Percentiles rank a stretch among this genome's conserved stretches.
phyloP scores from a whole-genome alignment of 1,284 basidiomycete species.

The Cryptococcus sp. region DNA sequence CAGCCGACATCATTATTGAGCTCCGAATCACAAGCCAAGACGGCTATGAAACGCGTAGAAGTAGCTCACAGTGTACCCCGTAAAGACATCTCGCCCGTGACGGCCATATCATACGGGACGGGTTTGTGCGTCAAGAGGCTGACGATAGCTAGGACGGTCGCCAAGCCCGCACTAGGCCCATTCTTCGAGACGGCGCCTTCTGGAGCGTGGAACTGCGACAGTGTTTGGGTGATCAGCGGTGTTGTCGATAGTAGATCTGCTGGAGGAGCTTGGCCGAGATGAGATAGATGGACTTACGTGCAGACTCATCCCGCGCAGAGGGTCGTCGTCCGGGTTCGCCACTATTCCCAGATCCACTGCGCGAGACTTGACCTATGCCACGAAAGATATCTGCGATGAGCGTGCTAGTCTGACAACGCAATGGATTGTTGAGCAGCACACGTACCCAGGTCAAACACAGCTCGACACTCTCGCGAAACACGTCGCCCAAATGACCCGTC shows the following conservation, averaged over 20 bases:
- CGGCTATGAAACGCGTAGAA: too few species aligned
- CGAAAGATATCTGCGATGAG: neutral
- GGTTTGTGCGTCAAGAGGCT: slow-evolving; percentile 78
- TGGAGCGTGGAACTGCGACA: slow-evolving; percentile 79
- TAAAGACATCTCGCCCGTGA: slow-evolving; percentile 92
- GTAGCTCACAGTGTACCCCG: slow-evolving; percentile 70
- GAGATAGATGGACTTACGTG: slow-evolving; percentile 59
- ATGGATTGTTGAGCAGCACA: neutral
- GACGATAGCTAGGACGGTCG: slow-evolving; percentile 84
- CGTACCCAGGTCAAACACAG: slow-evolving; percentile 64
- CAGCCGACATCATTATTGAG: slow-evolving; percentile 57
- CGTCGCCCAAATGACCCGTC: slow-evolving; percentile 93
- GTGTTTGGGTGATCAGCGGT: neutral
- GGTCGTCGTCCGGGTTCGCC: slow-evolving; percentile 29
- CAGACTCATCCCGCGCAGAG: slow-evolving; percentile 61
- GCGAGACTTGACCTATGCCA: slow-evolving; percentile 67
- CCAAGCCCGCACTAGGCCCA: slow-evolving; percentile 91
- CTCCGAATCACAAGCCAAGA: neutral
- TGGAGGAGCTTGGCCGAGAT: neutral
- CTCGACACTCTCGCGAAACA: slow-evolving; percentile 90
- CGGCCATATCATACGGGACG: slow-evolving; percentile 79
- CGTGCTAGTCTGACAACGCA: neutral
- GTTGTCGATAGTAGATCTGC: neutral
- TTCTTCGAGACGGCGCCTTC: slow-evolving; percentile 96
- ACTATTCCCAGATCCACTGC: slow-evolving; percentile 82